A percentile compares a stretch with the other conserved stretches of the same genome.
Conservation (phyloP, 306 rosid species). For the Quercus bicolor region DNA sequence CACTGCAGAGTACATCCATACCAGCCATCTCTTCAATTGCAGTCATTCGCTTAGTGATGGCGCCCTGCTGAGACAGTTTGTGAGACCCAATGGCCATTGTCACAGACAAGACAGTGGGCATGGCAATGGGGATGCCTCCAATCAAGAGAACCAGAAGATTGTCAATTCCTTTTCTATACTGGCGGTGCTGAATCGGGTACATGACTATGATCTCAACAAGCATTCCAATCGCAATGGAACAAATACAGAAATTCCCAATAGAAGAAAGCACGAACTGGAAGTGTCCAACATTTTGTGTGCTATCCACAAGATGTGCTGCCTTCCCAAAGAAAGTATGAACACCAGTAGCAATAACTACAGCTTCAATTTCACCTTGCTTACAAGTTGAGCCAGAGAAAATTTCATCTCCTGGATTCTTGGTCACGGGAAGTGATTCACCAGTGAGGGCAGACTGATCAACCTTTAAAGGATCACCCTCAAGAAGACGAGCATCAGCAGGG, state of each 20-base stretch:
- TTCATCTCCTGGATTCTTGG: constrained; percentile 88
- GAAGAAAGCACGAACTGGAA: constrained; percentile 92
- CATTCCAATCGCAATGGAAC: constrained; percentile 94
- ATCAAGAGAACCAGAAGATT: constrained; percentile 95
- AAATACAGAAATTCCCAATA: constrained; percentile 95
- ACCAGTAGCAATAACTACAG: constrained; percentile 96
- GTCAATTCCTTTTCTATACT: constrained; percentile 84
- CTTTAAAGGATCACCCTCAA: constrained; percentile 94
- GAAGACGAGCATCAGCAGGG: constrained; percentile 99
- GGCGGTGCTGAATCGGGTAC: constrained; percentile 92
- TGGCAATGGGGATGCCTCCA: constrained; percentile 98
- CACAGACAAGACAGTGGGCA: constrained; percentile 98
- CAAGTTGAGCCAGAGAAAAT: constrained; percentile 98
- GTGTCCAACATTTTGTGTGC: constrained; percentile 99
- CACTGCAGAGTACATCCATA: constrained; percentile 99
- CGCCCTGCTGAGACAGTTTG: constrained; percentile 94
- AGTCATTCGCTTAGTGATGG: constrained; percentile 97
- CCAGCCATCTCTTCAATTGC: constrained; percentile 99
- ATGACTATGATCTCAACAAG: constrained; percentile 80
- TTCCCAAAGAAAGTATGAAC: constrained; percentile 98
- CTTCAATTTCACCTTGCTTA: constrained; percentile 97
- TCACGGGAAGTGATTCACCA: constrained; percentile 97
- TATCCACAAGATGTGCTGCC: constrained; percentile 98
- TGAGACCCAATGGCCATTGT: constrained; percentile 99
- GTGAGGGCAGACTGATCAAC: constrained; percentile 95